Base-by-base conservation (phyloP, 768 basidiomycete species). In the Mycena metata region DNA sequence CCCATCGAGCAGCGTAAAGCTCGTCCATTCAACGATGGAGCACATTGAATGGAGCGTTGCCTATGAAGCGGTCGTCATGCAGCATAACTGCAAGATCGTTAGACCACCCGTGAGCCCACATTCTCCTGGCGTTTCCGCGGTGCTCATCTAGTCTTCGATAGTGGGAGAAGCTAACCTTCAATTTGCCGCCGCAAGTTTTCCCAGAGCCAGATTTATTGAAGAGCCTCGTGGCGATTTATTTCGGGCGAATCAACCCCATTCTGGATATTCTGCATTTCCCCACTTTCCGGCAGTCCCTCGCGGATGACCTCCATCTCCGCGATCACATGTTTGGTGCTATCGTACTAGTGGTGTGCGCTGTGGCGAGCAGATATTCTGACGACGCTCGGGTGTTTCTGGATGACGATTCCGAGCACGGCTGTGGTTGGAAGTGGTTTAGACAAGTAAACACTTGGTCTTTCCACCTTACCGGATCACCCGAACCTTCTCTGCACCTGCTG, bases 371-470 rank as follows among this genome's bases (percentile, higher is more conserved):
- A 26, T 80, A 80, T 61, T 86, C 85, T 12, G 83, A 90, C 30
- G 91, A 95, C 74, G 84, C 85, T 0, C 83, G 90, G 19, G 86
- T 90, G 5, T 71, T 88, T 60, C 78, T 83, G 12, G 83, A 84
- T 57, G 80, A 80, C 45, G 76, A n/a, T n/a, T n/a, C 5, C 3
- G 24, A 50, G 19, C 75, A 81, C 33, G 83, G 80, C 23, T 83
- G 85, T 36, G 91, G 90, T 0, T 91, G 89, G 88, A 85, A 83
- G 66, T 92, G 86, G 82, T 88, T 87, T 73, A 81, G 84, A 7
- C 65, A 66, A 51, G 64, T 66, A 16, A 6, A 36, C 6, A 12
- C n/a, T n/a, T n/a, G 12, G 36, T 12, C 36, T 6, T 36, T 36
- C 36, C 12, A 6, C 6, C 36, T 36, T 12, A 36, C 12, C 7